Base-by-base conservation (phyloP, 352 stramenopile species). In the Phytophthora rubi region DNA sequence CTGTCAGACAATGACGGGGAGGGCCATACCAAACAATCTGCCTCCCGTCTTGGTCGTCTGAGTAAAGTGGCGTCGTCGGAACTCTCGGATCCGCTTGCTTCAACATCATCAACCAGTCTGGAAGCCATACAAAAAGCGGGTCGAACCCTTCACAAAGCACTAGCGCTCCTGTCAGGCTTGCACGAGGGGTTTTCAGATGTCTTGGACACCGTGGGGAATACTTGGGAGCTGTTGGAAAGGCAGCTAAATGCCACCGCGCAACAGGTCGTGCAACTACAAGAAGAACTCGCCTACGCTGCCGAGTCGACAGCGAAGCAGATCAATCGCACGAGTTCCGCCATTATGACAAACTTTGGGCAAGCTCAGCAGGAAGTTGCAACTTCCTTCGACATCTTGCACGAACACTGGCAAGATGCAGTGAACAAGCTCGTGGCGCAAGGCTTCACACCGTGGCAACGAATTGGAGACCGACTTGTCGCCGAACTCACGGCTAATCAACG, bases 401-500 rank as follows among this genome's bases (percentile, higher is more conserved):
- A 73, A 30, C 55, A 73, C 44, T 81, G 73, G 73, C 60, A 73
- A 47, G 32, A 39, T 39, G 45, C 62, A 12, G 54, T 71, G 13
- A 62, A 71, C 44, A 69, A 57, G 26, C 9, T 75, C 26, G 59
- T 78, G 21, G 26, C 32, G 10, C 28, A 69, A 49, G 66, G 65
- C 7, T 76, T 75, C 10, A 69, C 62, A n/a, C 60, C 70, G 48
- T 81, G 73, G 73, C 56, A 75, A 59, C 69, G 60, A 56, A 60
- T 80, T 16, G 65, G 73, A 59, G 54, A 73, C 16, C 68, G 71
- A 53, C 35, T 80, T 33, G 68, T 77, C 21, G 64, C 68, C 26
- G 73, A 80, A 16, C 68, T 80, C 23, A 80, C 73, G 6, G 63
- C 62, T 3, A 80, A 80, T 44, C 59, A 80, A 28, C 68, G 69